Conservation (phyloP, 1,284 basidiomycete species). For the Mycosarcoma mackinlayi region DNA sequence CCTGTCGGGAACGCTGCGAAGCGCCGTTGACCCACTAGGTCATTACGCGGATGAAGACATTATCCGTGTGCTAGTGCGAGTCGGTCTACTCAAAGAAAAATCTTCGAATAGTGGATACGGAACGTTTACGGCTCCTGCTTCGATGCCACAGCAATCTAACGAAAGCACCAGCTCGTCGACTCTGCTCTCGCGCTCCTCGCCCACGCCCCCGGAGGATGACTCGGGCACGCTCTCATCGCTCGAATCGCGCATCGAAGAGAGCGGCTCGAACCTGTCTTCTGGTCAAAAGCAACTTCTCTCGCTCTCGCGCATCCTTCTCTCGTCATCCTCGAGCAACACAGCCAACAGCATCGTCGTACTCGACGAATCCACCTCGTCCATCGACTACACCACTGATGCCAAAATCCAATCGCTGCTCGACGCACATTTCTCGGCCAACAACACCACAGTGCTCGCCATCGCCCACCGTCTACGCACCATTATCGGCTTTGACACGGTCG, state of each 20-base stretch:
- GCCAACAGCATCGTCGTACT: slow-evolving; percentile 44
- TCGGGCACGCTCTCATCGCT: slow-evolving; percentile 56
- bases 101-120: slow-evolving; percentile 13
- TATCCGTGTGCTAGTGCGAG: slow-evolving; percentile 62
- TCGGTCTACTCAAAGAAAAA: slow-evolving; percentile 59
- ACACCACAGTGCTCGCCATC: slow-evolving; percentile 82
- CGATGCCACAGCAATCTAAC: no score
- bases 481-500: slow-evolving; percentile 80
- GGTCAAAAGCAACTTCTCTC: slow-evolving; percentile 68
- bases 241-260: slow-evolving; percentile 62
- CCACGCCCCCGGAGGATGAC: slow-evolving; percentile 15
- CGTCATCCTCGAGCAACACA: slow-evolving; percentile 16
- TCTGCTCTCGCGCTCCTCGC: neutral
- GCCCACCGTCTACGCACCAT: slow-evolving; percentile 81
- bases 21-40: slow-evolving; percentile 67
- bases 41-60: slow-evolving; percentile 64
- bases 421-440: slow-evolving; percentile 75
- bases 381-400: slow-evolving; percentile 81
- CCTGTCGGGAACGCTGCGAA: slow-evolving; percentile 67
- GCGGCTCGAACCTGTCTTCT: slow-evolving; percentile 64
- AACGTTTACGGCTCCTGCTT: no score
- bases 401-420: slow-evolving; percentile 86
- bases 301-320: slow-evolving; percentile 66
- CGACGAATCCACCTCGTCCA: slow-evolving; percentile 80
- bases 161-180: slow-evolving; percentile 22